Base-by-base conservation (phyloP, 1,284 basidiomycete species). In the Papiliotrema nemorosa region DNA sequence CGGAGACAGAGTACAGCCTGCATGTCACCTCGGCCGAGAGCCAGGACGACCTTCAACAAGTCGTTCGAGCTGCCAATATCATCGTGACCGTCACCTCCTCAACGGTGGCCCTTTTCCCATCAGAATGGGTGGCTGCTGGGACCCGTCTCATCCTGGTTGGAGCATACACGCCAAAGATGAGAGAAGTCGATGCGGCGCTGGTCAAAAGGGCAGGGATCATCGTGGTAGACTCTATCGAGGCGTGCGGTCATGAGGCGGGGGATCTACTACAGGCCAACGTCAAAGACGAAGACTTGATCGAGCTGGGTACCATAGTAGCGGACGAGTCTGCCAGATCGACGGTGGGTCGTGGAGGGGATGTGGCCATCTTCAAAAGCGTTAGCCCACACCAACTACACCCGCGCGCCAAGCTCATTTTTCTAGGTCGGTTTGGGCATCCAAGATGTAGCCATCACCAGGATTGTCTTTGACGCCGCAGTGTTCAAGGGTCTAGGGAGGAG, bases 141-240 rank as follows among this genome's bases (percentile, higher is more conserved):
- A 79, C 86, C 0, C 86, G 89, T 60, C 61, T 92, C 36, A 82
- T 88, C 53, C 75, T 92, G 2, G 81, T 90, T 29, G 88, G 90
- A 5, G 88, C 86, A 49, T 92, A 88, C 66, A 90, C 80, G 27
- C 85, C 86, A 0, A 64, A 75, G 14, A 93, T 92, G 90, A 79
- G 79, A 48, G 90, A 93, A 64, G 79, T 88, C 6, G 83, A 86
- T 41, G 69, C 63, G 0, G 77, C 73, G 0, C 77, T 90, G 16
- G 70, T 91, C 21, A 66, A 71, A 34, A 74, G 81, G 1, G 79
- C 79, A 0, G 77, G 77, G 20, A 44, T 67, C 13, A 61, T 90
- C 14, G 74, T 88, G 0, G 88, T 91, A 0, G 89, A 91, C 66
- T 88, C 86, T 1, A 73, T 77, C 49, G 76, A 80, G 9, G 87